These are phyloP conservation scores for Boletus insuetus DNA, from an alignment of 768 basidiomycete species.

Conservation along the genomic window DNA sequence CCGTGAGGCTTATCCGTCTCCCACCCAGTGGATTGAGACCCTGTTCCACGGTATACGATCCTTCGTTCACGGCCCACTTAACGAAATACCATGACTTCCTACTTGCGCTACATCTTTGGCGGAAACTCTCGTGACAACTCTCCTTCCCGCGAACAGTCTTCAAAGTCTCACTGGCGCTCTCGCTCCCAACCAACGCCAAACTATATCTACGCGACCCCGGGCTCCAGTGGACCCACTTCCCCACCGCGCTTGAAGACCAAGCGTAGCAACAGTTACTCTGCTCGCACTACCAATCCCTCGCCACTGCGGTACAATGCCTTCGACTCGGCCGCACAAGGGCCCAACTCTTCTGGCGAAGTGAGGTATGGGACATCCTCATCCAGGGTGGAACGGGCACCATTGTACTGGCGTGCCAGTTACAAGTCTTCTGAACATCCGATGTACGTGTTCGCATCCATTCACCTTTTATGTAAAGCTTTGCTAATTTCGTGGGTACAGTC, in stretches of 20 bases:
- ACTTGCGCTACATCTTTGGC: constrained; percentile 49
- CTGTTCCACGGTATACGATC: constrained; percentile 16
- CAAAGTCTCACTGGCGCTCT: constrained; percentile 45
- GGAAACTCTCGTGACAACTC: constrained; percentile 28
- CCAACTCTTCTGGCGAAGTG: constrained; percentile 30
- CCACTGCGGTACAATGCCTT: constrained; percentile 41
- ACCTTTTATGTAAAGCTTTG: not conserved
- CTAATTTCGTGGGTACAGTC: constrained; percentile 16
- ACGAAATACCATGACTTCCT: constrained; percentile 43
- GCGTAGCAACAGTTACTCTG: constrained; percentile 39
- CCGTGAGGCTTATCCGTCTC: constrained; percentile 5
- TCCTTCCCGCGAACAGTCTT: constrained; percentile 24
- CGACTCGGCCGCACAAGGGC: constrained; percentile 27
- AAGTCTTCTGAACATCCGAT: constrained; percentile 42
- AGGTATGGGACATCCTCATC: constrained; percentile 32
- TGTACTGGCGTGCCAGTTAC: constrained; percentile 43
- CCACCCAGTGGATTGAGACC: constrained; percentile 8
- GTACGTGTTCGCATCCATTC: constrained; percentile 32
- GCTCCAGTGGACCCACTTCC: constrained; percentile 33
- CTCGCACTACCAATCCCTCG: constrained; percentile 38
- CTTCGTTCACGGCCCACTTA: constrained; percentile 13
- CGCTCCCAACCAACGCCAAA: constrained; percentile 38
- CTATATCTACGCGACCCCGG: constrained; percentile 40
- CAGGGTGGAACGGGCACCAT: constrained; percentile 33
- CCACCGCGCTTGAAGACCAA: constrained; percentile 36